These are phyloP conservation scores for Daldinia concentrica DNA, from an alignment of 495 filamentous ascomycete genomes.

Conservation along the genomic window DNA sequence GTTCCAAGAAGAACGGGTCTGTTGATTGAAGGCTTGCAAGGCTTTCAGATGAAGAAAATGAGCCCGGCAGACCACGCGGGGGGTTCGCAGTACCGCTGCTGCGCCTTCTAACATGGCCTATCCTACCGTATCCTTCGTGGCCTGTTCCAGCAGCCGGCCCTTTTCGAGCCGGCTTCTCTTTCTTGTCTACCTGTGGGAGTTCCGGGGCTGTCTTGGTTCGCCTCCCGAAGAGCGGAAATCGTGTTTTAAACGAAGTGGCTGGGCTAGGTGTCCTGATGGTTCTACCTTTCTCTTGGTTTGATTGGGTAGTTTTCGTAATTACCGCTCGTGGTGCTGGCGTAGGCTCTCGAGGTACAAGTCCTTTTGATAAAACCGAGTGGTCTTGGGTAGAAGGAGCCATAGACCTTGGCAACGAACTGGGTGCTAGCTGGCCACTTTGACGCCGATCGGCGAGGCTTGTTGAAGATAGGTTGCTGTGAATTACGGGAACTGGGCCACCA, in stretches of 20 bases:
- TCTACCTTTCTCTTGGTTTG: slow-evolving; percentile 49
- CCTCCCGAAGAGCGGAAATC: slow-evolving; percentile 81
- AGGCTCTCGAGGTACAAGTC: slow-evolving; percentile 49
- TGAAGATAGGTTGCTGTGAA: slow-evolving; percentile 77
- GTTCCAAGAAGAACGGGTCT: slow-evolving; percentile 69
- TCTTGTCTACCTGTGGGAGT: slow-evolving; percentile 57
- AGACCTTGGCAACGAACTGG: slow-evolving; percentile 46
- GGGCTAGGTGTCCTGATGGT: slow-evolving; percentile 59
- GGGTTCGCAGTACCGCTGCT: slow-evolving; percentile 63
- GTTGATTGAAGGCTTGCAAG: slow-evolving; percentile 52
- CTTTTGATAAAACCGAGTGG: slow-evolving; percentile 38
- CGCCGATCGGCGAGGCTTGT: slow-evolving; percentile 57
- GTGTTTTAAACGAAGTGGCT: slow-evolving; percentile 53
- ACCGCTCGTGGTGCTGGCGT: slow-evolving; percentile 51
- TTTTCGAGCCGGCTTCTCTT: slow-evolving; percentile 69
- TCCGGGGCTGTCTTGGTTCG: slow-evolving; percentile 73
- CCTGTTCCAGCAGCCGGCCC: slow-evolving; percentile 93
- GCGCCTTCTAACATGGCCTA: slow-evolving; percentile 67
- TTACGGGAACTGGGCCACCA: slow-evolving; percentile 69
- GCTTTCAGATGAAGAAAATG: slow-evolving; percentile 60
- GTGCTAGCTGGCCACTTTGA: slow-evolving; percentile 51
- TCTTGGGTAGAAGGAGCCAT: slow-evolving; percentile 43
- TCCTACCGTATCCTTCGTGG: slow-evolving; percentile 90
- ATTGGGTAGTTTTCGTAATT: slow-evolving; percentile 28
- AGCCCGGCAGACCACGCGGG: slow-evolving; percentile 58